Evolutionary conservation across 2,329 filamentous ascomycete species (phyloP).

Genomic region (Exophiala sp.): DNA sequence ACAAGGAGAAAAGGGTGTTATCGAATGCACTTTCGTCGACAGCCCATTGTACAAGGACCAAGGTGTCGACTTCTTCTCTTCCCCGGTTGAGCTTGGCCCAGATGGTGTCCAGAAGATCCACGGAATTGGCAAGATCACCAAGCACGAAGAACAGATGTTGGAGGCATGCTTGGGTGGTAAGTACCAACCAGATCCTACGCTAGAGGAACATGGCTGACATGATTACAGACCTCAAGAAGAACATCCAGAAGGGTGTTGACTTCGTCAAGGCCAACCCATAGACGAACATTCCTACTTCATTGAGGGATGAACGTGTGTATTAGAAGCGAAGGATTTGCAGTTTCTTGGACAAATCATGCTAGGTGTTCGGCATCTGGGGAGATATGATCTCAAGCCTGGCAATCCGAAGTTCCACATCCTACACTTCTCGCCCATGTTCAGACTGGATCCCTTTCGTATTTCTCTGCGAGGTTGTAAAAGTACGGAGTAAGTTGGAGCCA

Average conservation of each 20-base stretch:
- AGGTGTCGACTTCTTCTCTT: conserved; percentile 95
- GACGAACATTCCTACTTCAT: conserved; percentile 19
- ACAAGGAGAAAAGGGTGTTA: conserved; percentile 88
- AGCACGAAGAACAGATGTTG: conserved; percentile 83
- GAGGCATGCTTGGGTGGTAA: conserved; percentile 69
- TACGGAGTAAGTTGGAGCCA: too few relatives aligned
- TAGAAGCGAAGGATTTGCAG: conserved; percentile 11
- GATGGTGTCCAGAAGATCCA: conserved; percentile 93
- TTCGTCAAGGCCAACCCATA: conserved; percentile 60
- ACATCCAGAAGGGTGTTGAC: conserved; percentile 86
- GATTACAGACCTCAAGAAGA: conserved; percentile 52
- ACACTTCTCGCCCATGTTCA: too few relatives aligned
- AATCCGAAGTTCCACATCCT: conserved; percentile 1
- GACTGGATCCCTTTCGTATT: too few relatives aligned
- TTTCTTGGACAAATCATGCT: neutral
- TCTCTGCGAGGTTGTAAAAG: neutral
- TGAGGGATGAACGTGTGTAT: conserved; percentile 10
- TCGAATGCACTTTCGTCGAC: conserved; percentile 97
- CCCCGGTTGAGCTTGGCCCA: conserved; percentile 91
- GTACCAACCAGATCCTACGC: neutral
- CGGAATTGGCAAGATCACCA: conserved; percentile 78
- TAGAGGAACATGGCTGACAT: conserved; percentile 14
- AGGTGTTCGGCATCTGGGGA: conserved; percentile 3
- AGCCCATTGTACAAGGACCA: conserved; percentile 98
- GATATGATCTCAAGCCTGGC: conserved; percentile 3